A percentile compares a stretch with the other conserved stretches of the same genome.
These are phyloP conservation scores for Auricularia heimuer DNA, from an alignment of 768 basidiomycete species.

Conservation along the genomic window DNA sequence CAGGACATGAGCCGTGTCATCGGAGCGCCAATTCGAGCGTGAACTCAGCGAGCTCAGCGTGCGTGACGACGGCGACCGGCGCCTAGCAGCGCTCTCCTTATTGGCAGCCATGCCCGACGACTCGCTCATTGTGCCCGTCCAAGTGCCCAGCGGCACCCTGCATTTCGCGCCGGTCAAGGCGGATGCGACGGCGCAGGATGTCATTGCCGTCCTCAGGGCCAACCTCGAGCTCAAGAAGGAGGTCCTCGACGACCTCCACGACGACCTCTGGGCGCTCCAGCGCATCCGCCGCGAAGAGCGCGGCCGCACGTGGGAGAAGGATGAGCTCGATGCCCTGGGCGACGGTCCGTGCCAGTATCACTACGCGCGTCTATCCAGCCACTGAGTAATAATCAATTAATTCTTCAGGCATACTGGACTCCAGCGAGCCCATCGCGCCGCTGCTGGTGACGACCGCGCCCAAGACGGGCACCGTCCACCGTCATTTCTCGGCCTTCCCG, in stretches of 20 bases:
- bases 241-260: conserved; percentile 30
- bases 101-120: neutral
- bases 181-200: neutral
- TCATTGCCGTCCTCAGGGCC: neutral
- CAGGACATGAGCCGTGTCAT: too few species aligned
- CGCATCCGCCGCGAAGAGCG: conserved; percentile 44
- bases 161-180: neutral
- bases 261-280: conserved; percentile 63
- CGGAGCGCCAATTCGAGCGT: too few species aligned
- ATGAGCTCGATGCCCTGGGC: conserved; percentile 52
- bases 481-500: conserved; percentile 62
- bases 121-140: neutral
- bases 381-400: conserved; percentile 9
- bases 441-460: conserved; percentile 32
- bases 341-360: conserved; percentile 37
- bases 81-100: too few species aligned
- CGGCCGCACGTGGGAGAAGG: conserved; percentile 62
- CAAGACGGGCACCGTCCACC: conserved; percentile 25
- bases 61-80: too few species aligned
- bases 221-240: neutral
- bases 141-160: neutral
- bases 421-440: conserved; percentile 38
- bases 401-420: conserved; percentile 39
- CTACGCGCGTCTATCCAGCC: neutral
- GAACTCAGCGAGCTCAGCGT: too few species aligned